phyloP scores from a whole-genome alignment of 495 filamentous ascomycete genomes.

The Alectoria sarmentosa region DNA sequence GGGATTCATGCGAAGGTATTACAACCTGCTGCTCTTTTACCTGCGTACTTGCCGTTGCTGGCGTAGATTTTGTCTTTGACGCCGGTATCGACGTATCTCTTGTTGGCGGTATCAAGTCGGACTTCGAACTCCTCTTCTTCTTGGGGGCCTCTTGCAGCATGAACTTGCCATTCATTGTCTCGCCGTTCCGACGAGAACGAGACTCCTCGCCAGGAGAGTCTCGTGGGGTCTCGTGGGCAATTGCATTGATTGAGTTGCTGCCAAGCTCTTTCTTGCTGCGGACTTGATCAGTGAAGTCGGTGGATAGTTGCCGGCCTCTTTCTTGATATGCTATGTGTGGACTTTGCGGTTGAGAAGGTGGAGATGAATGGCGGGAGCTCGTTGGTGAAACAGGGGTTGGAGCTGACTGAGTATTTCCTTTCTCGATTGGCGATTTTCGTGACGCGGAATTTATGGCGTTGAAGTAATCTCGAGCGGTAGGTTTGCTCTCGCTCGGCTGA shows the following conservation, averaged over 20 bases:
- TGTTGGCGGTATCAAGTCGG: slow-evolving; percentile 34
- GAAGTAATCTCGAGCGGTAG: slow-evolving; percentile 45
- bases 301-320: slow-evolving; percentile 57
- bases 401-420: slow-evolving; percentile 31
- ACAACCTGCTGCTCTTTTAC: slow-evolving; percentile 33
- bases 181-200: slow-evolving; percentile 20
- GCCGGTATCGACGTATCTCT: slow-evolving; percentile 34
- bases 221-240: slow-evolving; percentile 18
- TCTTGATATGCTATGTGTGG: slow-evolving; percentile 92
- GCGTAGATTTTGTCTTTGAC: slow-evolving; percentile 27
- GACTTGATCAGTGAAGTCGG: slow-evolving; percentile 32
- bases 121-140: slow-evolving; percentile 58
- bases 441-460: slow-evolving; percentile 28
- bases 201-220: slow-evolving; percentile 9
- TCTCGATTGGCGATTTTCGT: slow-evolving; percentile 25
- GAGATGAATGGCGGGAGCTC: slow-evolving; percentile 28
- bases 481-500: slow-evolving; percentile 20
- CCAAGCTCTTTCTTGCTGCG: slow-evolving; percentile 39
- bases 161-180: slow-evolving; percentile 48
- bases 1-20: slow-evolving; percentile 24
- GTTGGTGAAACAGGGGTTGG: slow-evolving; percentile 31
- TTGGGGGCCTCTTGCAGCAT: slow-evolving; percentile 70
- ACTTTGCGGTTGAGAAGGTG: slow-evolving; percentile 39
- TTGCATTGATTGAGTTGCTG: slow-evolving; percentile 21
- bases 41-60: slow-evolving; percentile 26